Evolutionary conservation across 2,329 filamentous ascomycete genomes (phyloP), one percentile per base, ranked within the genome.

Genomic region (Pseudocercospora vitis): DNA sequence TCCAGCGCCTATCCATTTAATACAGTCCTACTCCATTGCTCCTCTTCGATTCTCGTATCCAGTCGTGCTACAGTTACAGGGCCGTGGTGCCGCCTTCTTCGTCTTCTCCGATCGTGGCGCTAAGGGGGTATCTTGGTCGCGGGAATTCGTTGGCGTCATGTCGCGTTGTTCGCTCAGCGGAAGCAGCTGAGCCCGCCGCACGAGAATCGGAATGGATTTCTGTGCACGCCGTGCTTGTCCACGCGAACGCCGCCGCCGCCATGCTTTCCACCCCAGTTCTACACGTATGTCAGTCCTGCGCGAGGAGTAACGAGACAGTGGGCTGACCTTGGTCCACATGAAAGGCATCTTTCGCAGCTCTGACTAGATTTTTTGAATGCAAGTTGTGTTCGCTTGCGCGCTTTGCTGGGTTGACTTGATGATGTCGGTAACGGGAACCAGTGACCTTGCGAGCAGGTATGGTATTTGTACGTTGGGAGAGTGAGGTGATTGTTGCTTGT

Each of bases 121-220:
- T n/a, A n/a, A n/a, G n/a, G n/a, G n/a, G n/a, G 19, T 35, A 26
- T 48, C 19, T 35, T 35, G 18, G 31, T 48, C 12, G 31, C 4
- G 7, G 31, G 29, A 18, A n/a, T n/a, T 19, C 5, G 7, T 19
- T 18, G 33, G 14, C 33, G 39, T 9, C n/a, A n/a, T n/a, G n/a
- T 26, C 14, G 39, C 26, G 7, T 14, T 9, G 3, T 2, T 23
- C 29, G 40, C 23, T 44, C 33, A 56, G 23, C 53, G 53, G 69
- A 80, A 81, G 68, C 79, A 82, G 66, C 73, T 79, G 63, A 81
- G 75, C 35, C 73, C 72, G 39, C 78, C 77, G 57, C 73, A 69
- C 28, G 73, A 74, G 63, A 81, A 73, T 32, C 78, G 71, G 65
- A 79, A 81, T 4, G 78, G 76, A 21, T 78, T 77, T 48, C 76